These are phyloP conservation scores for Cupressus sempervirens DNA, from an alignment of 75 land plant genomes.

Conservation along the genomic window DNA sequence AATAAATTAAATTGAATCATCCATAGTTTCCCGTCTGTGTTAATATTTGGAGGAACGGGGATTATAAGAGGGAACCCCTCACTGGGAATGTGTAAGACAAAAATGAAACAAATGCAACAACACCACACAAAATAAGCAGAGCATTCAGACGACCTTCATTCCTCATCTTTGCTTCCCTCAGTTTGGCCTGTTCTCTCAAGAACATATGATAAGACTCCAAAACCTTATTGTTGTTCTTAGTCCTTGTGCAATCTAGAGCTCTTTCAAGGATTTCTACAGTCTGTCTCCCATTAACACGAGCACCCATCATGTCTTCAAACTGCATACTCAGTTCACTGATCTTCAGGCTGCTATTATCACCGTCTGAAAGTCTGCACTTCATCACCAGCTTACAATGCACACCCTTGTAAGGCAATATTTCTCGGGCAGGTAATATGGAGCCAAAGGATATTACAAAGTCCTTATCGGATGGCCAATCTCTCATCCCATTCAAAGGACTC, in stretches of 20 bases:
- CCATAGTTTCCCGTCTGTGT: too few relatives aligned
- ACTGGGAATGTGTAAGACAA: not conserved
- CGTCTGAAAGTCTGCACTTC: not conserved
- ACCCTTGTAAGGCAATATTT: not conserved
- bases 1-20: too few relatives aligned
- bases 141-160: constrained; percentile 19
- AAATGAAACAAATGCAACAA: constrained; percentile 16
- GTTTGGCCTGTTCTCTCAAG: not conserved
- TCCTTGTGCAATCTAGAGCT: constrained; percentile 19
- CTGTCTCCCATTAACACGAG: constrained; percentile 13
- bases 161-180: constrained; percentile 21
- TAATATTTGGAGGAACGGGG: too few relatives aligned
- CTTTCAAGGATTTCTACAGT: constrained; percentile 8
- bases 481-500: constrained; percentile 4
- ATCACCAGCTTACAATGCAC: not conserved
- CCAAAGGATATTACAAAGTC: constrained; percentile 10
- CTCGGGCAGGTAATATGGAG: not conserved
- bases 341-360: not conserved
- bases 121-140: constrained; percentile 14
- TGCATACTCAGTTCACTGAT: constrained; percentile 31
- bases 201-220: constrained; percentile 16
- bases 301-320: not conserved
- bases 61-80: too few relatives aligned
- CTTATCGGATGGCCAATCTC: constrained; percentile 14
- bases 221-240: not conserved